Percentiles rank a stretch among this genome's conserved stretches.
Conservation (phyloP, 2,329 filamentous ascomycete genomes). For the Colletotrichum sp. region DNA sequence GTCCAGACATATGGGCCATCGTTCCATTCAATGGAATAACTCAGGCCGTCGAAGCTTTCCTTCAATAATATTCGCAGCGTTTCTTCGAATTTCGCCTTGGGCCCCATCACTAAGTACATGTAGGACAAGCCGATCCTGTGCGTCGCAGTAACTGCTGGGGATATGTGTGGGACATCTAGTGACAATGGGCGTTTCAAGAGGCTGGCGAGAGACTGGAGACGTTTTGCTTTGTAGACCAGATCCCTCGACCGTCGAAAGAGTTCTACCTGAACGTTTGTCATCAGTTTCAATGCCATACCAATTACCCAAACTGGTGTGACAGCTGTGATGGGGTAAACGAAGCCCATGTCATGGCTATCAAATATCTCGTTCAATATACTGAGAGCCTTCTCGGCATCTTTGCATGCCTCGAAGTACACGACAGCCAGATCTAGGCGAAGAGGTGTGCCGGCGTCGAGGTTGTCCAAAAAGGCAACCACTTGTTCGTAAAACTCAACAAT, state of each 20-base stretch:
- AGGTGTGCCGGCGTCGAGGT: background rate
- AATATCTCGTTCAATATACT: background rate
- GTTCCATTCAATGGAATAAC: background rate
- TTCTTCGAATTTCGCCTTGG: background rate
- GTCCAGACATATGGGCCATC: background rate
- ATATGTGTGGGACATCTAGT: background rate
- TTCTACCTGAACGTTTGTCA: background rate
- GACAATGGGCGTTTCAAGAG: background rate
- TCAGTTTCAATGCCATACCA: background rate
- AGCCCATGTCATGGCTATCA: background rate
- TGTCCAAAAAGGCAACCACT: background rate
- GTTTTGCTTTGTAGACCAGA: background rate
- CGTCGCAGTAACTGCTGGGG: fast-evolving
- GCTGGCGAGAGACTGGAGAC: background rate
- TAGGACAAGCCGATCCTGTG: background rate
- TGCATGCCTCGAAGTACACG: background rate
- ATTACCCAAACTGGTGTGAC: background rate
- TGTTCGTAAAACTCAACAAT: background rate
- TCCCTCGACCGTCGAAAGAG: background rate
- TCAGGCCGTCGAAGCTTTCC: background rate
- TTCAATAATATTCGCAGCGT: background rate
- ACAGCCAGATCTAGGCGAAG: background rate
- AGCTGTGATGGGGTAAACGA: background rate
- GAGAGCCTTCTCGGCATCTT: background rate
- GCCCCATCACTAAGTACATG: background rate